phyloP scores from a whole-genome alignment of 2,329 filamentous ascomycete genomes.

The Talaromyces sp. region DNA sequence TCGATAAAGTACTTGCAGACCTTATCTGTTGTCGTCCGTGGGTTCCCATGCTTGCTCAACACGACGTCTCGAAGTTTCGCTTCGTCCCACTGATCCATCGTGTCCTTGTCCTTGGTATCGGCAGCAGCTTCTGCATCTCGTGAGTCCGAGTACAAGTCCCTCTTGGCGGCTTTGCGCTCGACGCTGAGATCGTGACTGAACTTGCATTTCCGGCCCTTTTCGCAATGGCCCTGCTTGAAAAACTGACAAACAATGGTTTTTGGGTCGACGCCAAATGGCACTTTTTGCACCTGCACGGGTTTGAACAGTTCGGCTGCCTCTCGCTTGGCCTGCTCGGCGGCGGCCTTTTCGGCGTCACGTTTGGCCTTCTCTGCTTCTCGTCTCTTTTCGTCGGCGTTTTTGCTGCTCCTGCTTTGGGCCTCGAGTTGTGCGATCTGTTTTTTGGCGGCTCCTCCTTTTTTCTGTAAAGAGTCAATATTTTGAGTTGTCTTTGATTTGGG shows the following conservation, averaged over 20 bases:
- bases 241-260: constrained; percentile 97
- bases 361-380: constrained; percentile 61
- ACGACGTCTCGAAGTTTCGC: constrained; percentile 90
- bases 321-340: constrained; percentile 74
- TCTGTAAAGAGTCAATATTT: constrained; percentile 38
- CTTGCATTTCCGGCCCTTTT: constrained; percentile 97
- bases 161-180: constrained; percentile 90
- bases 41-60: constrained; percentile 94
- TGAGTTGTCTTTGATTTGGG: not conserved
- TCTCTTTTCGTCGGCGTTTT: constrained; percentile 80
- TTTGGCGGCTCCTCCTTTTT: constrained; percentile 88
- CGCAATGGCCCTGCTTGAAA: constrained; percentile 94
- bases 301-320: constrained; percentile 81
- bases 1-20: constrained; percentile 99
- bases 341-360: constrained; percentile 82
- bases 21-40: constrained; percentile 91
- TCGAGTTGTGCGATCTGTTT: constrained; percentile 83
- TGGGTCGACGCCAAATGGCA: constrained; percentile 94
- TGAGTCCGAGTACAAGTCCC: constrained; percentile 80
- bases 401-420: constrained; percentile 65
- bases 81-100: constrained; percentile 95
- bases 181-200: constrained; percentile 88
- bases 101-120: constrained; percentile 64
- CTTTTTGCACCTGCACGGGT: constrained; percentile 93
- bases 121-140: constrained; percentile 52